A percentile compares a stretch with the other conserved stretches of the same genome.
Conservation (phyloP, 2,329 filamentous ascomycete genomes). For the Nigrospora osmanthi region DNA sequence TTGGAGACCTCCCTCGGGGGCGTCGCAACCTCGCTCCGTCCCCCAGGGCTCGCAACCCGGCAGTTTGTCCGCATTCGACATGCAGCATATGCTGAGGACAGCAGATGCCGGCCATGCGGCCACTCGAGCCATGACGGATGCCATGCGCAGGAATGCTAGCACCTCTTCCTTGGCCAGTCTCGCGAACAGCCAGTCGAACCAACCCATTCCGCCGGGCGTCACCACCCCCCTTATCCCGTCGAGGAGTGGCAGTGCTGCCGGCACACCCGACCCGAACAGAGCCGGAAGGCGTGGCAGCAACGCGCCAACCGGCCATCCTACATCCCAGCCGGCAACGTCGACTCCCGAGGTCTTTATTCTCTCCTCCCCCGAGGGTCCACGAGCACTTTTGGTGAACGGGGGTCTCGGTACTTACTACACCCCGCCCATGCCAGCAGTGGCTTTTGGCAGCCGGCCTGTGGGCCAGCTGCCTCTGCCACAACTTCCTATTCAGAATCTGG, state of each 20-base stretch:
- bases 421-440: slow-evolving; percentile 20
- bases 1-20: slow-evolving; percentile 3
- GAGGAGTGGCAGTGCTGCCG: slow-evolving; percentile 35
- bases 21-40: slow-evolving; percentile 13
- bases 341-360: slow-evolving; percentile 51
- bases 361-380: slow-evolving; percentile 51
- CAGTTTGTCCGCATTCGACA: slow-evolving; percentile 32
- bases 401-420: slow-evolving; percentile 43
- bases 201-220: slow-evolving; percentile 31
- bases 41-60: slow-evolving; percentile 16
- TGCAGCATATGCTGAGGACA: slow-evolving; percentile 36
- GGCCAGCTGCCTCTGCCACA: neutral
- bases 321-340: slow-evolving; percentile 11
- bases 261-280: slow-evolving; percentile 36
- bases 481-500: neutral
- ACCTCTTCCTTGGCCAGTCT: slow-evolving; percentile 32
- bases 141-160: slow-evolving; percentile 44
- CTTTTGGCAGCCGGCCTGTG: neutral
- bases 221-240: slow-evolving; percentile 33
- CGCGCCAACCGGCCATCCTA: slow-evolving; percentile 11
- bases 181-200: slow-evolving; percentile 20
- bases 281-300: slow-evolving; percentile 20
- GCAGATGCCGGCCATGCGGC: slow-evolving; percentile 35
- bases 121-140: slow-evolving; percentile 32
- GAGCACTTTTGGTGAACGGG: slow-evolving; percentile 47